These are phyloP conservation scores for Cornus kousa DNA, from an alignment of 148 eudicot genomes.

Conservation along the genomic window DNA sequence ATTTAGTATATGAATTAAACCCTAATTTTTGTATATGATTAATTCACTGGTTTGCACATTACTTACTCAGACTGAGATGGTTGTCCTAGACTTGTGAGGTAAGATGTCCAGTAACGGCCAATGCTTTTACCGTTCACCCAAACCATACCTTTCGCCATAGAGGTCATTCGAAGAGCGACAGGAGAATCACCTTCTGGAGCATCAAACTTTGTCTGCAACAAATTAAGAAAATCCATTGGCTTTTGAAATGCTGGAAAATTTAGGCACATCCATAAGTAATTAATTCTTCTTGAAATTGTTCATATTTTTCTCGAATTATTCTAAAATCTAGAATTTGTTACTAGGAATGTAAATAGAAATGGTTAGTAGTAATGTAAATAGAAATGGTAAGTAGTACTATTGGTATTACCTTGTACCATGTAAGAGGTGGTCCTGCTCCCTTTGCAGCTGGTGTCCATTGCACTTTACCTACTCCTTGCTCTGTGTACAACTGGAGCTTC, in stretches of 20 bases:
- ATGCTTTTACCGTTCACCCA: conserved; percentile 77
- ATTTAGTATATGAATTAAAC: too few relatives aligned
- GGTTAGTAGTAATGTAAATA: too few relatives aligned
- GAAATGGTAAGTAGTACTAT: too few relatives aligned
- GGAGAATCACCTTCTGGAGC: conserved; percentile 72
- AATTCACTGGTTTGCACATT: not conserved
- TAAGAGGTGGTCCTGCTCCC: conserved; percentile 41
- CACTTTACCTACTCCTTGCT: conserved; percentile 54
- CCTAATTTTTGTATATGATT: too few relatives aligned
- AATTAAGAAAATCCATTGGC: not conserved
- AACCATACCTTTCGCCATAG: conserved; percentile 74
- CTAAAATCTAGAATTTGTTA: too few relatives aligned
- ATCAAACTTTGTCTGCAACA: conserved; percentile 66
- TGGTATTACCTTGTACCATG: conserved; percentile 89
- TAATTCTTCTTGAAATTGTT: too few relatives aligned
- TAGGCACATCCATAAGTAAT: too few relatives aligned
- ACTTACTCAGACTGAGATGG: conserved; percentile 86
- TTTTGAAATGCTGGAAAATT: not conserved
- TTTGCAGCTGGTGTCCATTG: conserved; percentile 45
- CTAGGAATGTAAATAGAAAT: too few relatives aligned
- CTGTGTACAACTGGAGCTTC: conserved; percentile 40
- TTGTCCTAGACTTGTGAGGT: conserved; percentile 36
- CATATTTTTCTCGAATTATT: too few relatives aligned
- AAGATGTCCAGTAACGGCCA: conserved; percentile 78
- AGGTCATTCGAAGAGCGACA: conserved; percentile 50